phyloP scores from a whole-genome alignment of 176 grass and related monocot genomes.

The Eragrostis nindensis region DNA sequence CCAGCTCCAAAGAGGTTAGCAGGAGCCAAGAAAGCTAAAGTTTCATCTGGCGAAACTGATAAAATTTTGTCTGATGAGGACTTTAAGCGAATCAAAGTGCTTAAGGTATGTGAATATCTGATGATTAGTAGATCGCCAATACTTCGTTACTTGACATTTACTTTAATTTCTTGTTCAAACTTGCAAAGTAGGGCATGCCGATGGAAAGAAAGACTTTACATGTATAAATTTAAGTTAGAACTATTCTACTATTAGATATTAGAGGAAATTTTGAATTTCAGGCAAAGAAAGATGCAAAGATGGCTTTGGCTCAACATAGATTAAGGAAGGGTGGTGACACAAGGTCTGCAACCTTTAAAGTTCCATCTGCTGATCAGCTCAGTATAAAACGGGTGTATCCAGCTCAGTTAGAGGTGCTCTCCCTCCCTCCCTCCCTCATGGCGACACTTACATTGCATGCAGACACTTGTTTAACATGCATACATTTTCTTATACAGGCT shows the following conservation, averaged over 20 bases:
- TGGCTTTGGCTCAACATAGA: slow-evolving; percentile 72
- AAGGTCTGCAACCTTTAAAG: slow-evolving; percentile 50
- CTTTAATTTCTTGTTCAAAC: background rate
- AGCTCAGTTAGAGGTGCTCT: slow-evolving; percentile 55
- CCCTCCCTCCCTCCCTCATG: background rate
- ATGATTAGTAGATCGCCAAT: background rate
- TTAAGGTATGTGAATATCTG: slow-evolving; percentile 61
- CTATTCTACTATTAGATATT: background rate
- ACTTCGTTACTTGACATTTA: background rate
- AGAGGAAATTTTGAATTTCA: slow-evolving; percentile 40
- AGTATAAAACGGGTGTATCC: slow-evolving; percentile 78
- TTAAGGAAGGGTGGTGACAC: slow-evolving; percentile 45
- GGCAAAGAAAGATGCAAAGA: slow-evolving; percentile 71
- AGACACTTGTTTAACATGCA: background rate
- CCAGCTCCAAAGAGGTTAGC: slow-evolving; percentile 76
- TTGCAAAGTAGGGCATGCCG: background rate
- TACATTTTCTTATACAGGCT: slow-evolving; percentile 41
- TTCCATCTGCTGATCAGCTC: slow-evolving; percentile 73
- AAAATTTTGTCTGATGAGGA: slow-evolving; percentile 89
- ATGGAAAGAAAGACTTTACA: no score
- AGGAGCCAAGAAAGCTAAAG: slow-evolving; percentile 46
- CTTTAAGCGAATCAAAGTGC: slow-evolving; percentile 85
- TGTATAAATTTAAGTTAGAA: background rate
- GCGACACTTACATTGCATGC: background rate
- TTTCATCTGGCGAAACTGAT: slow-evolving; percentile 55